Evolutionary conservation across 257 asterid species (phyloP).

Genomic region (Lavandula angustifolia): DNA sequence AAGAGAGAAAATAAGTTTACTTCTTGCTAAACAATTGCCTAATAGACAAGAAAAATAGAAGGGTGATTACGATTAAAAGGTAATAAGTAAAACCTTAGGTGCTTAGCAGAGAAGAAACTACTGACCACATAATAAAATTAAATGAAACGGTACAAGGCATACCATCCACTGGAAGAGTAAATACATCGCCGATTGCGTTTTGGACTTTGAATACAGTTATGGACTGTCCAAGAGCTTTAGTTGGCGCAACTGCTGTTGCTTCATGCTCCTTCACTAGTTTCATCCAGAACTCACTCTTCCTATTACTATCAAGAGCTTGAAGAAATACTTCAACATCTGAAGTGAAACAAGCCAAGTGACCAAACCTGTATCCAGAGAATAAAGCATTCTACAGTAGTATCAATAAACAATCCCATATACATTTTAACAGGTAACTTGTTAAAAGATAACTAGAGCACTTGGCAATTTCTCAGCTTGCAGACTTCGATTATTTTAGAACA

Average conservation of each 20-base stretch:
- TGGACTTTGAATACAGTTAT: slow-evolving; percentile 72
- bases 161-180: slow-evolving; percentile 66
- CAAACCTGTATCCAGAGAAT: slow-evolving; percentile 63
- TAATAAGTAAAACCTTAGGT: not conserved
- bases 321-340: slow-evolving; percentile 75
- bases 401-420: slow-evolving; percentile 18
- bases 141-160: slow-evolving; percentile 31
- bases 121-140: slow-evolving; percentile 25
- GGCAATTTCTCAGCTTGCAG: slow-evolving; percentile 12
- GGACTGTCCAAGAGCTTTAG: slow-evolving; percentile 76
- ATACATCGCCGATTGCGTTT: slow-evolving; percentile 54
- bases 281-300: slow-evolving; percentile 55
- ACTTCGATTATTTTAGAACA: slow-evolving; percentile 12
- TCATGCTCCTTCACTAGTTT: slow-evolving; percentile 54
- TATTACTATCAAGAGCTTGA: slow-evolving; percentile 56
- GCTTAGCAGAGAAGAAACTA: slow-evolving; percentile 19
- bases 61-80: slow-evolving; percentile 11
- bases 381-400: slow-evolving; percentile 22
- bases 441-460: slow-evolving; percentile 11
- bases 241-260: slow-evolving; percentile 39
- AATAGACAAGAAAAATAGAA: not conserved
- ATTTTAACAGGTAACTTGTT: slow-evolving; percentile 5
- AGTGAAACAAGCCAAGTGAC: slow-evolving; percentile 86
- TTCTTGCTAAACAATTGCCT: not conserved
- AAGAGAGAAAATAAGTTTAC: not conserved